Evolutionary conservation across 257 asterid species (phyloP).

Genomic region (Euphrasia confusa): DNA sequence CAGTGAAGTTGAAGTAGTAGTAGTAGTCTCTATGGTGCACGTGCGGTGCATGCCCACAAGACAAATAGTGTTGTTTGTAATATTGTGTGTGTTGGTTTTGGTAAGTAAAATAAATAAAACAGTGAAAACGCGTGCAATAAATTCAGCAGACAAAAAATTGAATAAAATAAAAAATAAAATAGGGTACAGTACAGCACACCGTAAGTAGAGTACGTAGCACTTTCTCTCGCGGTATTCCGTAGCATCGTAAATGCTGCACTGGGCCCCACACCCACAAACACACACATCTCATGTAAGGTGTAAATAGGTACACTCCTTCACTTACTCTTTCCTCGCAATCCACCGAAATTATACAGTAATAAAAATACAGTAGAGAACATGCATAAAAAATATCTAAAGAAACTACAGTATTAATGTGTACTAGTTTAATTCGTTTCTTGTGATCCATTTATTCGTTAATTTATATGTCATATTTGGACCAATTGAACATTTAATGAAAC

Average conservation of each 20-base stretch:
- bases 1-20: background rate
- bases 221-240: background rate
- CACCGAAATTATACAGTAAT: no score
- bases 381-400: no score
- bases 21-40: background rate
- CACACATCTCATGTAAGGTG: conserved; percentile 22
- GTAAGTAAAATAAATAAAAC: background rate
- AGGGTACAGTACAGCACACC: conserved; percentile 28
- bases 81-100: background rate
- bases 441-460: no score
- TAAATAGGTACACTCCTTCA: no score
- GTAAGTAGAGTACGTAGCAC: conserved; percentile 9
- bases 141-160: conserved; percentile 25
- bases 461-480: no score
- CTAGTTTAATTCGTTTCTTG: no score
- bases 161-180: background rate
- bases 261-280: conserved; percentile 11
- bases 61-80: background rate
- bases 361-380: no score
- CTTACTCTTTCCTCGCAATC: no score
- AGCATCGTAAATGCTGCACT: background rate
- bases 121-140: conserved; percentile 41
- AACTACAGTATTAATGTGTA: no score
- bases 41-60: conserved; percentile 9
- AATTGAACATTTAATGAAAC: no score